Evolutionary conservation across 768 basidiomycete genomes (phyloP), one percentile per base, ranked within the genome.

Genomic region (Hortiboletus flavorubellus): DNA sequence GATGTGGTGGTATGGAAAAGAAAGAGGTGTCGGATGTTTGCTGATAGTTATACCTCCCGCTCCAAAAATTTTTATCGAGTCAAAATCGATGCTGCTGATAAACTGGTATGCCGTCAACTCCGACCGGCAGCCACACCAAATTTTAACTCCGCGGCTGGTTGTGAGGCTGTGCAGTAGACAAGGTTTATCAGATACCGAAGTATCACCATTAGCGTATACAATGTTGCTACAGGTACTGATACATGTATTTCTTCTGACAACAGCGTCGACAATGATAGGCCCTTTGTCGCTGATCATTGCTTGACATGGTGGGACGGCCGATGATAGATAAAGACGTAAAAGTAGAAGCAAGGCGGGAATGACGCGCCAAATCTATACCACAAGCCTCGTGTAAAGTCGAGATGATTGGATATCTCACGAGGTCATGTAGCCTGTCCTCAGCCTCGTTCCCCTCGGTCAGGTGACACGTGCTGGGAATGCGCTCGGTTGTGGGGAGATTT

Each of bases 1-100:
- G 72, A 64, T 42, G 72, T 72, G 64, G 57, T 71, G 71, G 71
- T 72, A 61, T 5, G 71, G 51, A 67, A 64, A 72, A 72, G 75
- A 70, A 58, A 59, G 72, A 63, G 49, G n/a, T 44, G 56, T 26
- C 42, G 51, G 65, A 66, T 72, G 77, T 80, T 80, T 80, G 77
- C 75, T 69, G 71, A 79, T 80, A 79, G 77, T 83, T 83, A 82
- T 82, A 84, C 76, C 74, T 72, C 65, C 68, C 67, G 67, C 72
- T 72, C 68, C 73, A 76, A 80, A 80, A 80, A 72, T 75, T 80
- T 84, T 83, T 78, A 83, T 84, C 81, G 77, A 80, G 81, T 65
- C 75, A 73, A 79, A 75, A 82, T 84, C 81, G 77, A 66, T 68
- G 58, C 49, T 72, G 74, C 74, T 78, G 68, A 69, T 68, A 76